phyloP scores from a whole-genome alignment of 495 filamentous ascomycete species.

The Tuber magnatum region DNA sequence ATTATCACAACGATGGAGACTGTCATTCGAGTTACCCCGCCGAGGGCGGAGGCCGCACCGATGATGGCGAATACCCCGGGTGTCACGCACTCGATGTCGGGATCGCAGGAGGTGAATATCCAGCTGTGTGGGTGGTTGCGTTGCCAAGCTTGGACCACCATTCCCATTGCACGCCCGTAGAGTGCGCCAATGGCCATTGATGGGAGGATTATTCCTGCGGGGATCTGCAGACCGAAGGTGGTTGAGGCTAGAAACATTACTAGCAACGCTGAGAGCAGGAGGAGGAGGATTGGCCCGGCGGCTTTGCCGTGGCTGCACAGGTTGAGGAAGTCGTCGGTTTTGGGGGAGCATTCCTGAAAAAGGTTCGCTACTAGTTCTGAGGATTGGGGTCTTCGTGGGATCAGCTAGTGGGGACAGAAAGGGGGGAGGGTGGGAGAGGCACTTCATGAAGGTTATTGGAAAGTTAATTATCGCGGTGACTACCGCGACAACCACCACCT shows the following conservation, averaged over 20 bases:
- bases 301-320: constrained; percentile 65
- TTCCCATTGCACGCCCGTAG: constrained; percentile 83
- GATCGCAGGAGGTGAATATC: constrained; percentile 71
- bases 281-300: constrained; percentile 65
- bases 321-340: constrained; percentile 72
- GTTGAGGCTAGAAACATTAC: constrained; percentile 79
- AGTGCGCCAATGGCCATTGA: constrained; percentile 96
- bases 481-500: constrained; percentile 67
- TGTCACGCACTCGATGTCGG: constrained; percentile 83
- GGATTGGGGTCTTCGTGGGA: constrained; percentile 56
- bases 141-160: constrained; percentile 85
- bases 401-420: constrained; percentile 13
- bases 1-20: constrained; percentile 97
- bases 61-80: constrained; percentile 95
- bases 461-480: constrained; percentile 86
- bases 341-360: constrained; percentile 78
- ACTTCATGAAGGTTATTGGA: constrained; percentile 86
- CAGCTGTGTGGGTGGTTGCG: constrained; percentile 66
- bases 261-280: constrained; percentile 69
- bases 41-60: constrained; percentile 88
- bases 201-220: constrained; percentile 90
- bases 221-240: constrained; percentile 94
- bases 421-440: background rate
- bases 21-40: constrained; percentile 97
- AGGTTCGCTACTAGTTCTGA: constrained; percentile 87